These are phyloP conservation scores for Mollisiaceae sp. DNA, from an alignment of 2,329 filamentous ascomycete species.

Conservation along the genomic window DNA sequence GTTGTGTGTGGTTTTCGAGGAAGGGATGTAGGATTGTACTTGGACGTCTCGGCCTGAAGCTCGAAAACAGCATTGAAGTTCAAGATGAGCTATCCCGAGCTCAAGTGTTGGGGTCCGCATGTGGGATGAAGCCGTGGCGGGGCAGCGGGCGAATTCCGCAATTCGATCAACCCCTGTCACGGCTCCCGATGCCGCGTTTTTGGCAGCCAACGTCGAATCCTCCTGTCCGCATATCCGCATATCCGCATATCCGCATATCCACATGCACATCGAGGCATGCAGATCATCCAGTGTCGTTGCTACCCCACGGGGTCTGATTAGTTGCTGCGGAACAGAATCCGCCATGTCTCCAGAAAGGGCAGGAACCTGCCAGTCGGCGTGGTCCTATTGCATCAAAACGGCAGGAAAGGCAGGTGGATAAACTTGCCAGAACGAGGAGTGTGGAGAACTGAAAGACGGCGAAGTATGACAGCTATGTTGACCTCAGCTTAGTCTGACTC, in stretches of 20 bases:
- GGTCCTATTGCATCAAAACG: too few species aligned
- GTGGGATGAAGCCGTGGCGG: slow-evolving; percentile 1
- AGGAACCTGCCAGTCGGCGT: not conserved
- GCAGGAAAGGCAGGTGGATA: not conserved
- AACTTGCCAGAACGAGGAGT: not conserved
- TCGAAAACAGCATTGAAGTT: not conserved
- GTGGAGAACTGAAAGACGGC: not conserved
- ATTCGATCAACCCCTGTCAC: not conserved
- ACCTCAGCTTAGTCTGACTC: not conserved
- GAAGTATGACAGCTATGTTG: not conserved
- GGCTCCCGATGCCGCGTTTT: not conserved
- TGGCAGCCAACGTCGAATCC: not conserved
- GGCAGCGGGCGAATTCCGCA: slow-evolving; percentile 6
- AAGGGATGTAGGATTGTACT: not conserved
- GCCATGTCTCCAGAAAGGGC: not conserved
- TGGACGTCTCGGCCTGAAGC: not conserved
- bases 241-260: not conserved
- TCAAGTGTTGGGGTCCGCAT: not conserved
- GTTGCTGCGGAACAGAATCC: not conserved
- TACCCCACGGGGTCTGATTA: not conserved
- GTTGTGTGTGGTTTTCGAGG: not conserved
- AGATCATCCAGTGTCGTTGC: not conserved
- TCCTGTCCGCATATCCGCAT: not conserved
- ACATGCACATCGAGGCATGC: too few species aligned
- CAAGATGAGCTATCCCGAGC: not conserved